Percentiles rank a stretch among this genome's conserved stretches.
phyloP scores from a whole-genome alignment of 2,329 filamentous ascomycete species.

The Amauroascus niger region DNA sequence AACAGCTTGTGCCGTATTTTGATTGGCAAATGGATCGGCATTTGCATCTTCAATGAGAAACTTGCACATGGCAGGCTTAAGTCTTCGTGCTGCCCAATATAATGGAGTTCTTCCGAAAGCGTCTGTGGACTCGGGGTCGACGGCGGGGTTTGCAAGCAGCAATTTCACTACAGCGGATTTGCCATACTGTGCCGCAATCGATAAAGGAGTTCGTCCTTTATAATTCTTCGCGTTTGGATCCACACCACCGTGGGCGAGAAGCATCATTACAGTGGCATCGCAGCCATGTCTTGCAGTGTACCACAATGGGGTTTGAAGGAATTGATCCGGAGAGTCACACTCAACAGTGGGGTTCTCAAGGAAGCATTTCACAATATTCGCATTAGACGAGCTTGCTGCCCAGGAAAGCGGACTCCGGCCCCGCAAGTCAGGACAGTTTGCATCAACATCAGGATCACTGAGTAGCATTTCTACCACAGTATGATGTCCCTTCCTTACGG shows the following conservation, averaged over 20 bases:
- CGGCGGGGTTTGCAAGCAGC: slow-evolving; percentile 20
- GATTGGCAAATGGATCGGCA: no score
- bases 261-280: background rate
- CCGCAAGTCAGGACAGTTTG: background rate
- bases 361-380: background rate
- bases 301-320: slow-evolving; percentile 1
- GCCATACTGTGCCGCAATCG: background rate
- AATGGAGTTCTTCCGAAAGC: no score
- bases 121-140: no score
- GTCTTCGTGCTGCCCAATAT: no score
- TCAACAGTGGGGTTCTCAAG: background rate
- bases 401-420: background rate
- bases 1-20: no score
- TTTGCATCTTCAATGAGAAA: no score
- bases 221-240: background rate
- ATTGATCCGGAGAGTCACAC: background rate
- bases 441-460: background rate
- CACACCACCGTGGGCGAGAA: background rate
- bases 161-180: background rate
- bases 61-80: no score
- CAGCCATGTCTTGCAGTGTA: background rate
- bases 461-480: background rate
- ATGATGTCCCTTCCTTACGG: background rate
- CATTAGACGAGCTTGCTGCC: background rate
- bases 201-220: background rate